Evolutionary conservation across 257 asterid species (phyloP), one percentile per base, ranked within the genome.

Genomic region (Nicotiana sylvestris): DNA sequence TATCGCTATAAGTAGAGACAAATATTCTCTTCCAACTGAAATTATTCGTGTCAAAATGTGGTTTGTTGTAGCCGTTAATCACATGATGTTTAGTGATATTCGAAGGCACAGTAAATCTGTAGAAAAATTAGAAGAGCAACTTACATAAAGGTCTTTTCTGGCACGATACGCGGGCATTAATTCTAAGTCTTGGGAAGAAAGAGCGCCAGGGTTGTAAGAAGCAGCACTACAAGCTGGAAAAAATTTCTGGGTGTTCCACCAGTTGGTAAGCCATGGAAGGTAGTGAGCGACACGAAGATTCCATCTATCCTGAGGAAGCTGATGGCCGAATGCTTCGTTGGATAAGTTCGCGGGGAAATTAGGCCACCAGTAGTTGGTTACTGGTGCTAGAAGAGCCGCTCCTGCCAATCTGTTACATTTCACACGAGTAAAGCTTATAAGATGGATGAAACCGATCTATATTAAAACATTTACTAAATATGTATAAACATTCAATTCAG

Each of bases 231-330:
- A 53, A 58, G 76, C 37, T n/a, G 98, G 95, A 86, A 96, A 94
- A 4, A 89, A 69, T n/a, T 90, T 93, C 85, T 94, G 99, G 67
- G 97, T 89, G 89, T 91, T 94, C 99, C 99, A 96, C 98, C 93
- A 96, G 86, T 90, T 83, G 62, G 89, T 89, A 82, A 96, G 95
- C 99, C 97, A 94, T 4, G 99, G 97, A 69, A 86, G 17, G 82
- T 93, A 81, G 72, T 93, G 97, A 85, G 93, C 88, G 69, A 96
- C 93, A 78, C 98, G 94, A 57, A 92, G 56, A 72, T 94, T 90
- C 99, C 98, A 94, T 43, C 87, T 97, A 81, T 96, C 98, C 86
- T 78, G 94, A 15, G 84, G 37, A 55, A 86, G 87, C 85, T 88
- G 94, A 69, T 30, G 78, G 27, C 68, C 30, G 82, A 82, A 93